Evolutionary conservation across 1,139 yeast genomes (phyloP).

Genomic region (Schizosaccharomyces versatilis): DNA sequence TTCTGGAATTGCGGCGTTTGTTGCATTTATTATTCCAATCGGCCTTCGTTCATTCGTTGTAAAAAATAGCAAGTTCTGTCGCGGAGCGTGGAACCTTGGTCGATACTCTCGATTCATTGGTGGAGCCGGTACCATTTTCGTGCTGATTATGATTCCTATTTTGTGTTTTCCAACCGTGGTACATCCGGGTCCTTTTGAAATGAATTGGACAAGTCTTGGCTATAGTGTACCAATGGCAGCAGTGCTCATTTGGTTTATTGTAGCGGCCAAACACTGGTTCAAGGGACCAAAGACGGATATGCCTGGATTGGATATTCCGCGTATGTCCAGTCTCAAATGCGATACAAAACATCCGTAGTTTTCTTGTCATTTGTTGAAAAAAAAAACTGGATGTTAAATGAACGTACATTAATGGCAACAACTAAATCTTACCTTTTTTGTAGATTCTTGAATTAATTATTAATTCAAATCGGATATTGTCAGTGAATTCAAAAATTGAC

Average conservation of each 20-base stretch:
- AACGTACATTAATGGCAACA: too few relatives aligned
- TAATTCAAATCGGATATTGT: too few relatives aligned
- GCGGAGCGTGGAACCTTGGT: conserved; percentile 58
- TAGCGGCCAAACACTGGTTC: conserved; percentile 44
- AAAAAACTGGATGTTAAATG: too few relatives aligned
- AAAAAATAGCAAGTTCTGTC: conserved; percentile 28
- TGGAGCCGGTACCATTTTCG: conserved; percentile 20
- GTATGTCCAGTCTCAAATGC: too few relatives aligned
- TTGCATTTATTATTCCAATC: conserved; percentile 54
- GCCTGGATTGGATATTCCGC: too few relatives aligned
- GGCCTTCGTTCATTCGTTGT: conserved; percentile 33
- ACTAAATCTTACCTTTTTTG: too few relatives aligned
- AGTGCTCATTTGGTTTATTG: conserved; percentile 25
- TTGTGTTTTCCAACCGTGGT: conserved; percentile 44
- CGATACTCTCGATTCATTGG: conserved; percentile 27
- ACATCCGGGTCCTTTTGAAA: conserved; percentile 18
- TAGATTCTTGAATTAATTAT: too few relatives aligned
- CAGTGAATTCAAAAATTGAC: too few relatives aligned
- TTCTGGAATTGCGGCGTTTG: conserved; percentile 53
- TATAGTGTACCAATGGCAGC: background rate
- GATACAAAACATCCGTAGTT: too few relatives aligned
- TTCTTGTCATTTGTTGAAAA: too few relatives aligned
- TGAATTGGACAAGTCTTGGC: background rate
- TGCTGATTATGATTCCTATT: conserved; percentile 41
- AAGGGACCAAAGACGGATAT: conserved; percentile 27